A percentile compares a stretch with the other conserved stretches of the same genome.
These are phyloP conservation scores for Pythium myriotylum DNA, from an alignment of 352 stramenopile genomes.

Conservation along the genomic window DNA sequence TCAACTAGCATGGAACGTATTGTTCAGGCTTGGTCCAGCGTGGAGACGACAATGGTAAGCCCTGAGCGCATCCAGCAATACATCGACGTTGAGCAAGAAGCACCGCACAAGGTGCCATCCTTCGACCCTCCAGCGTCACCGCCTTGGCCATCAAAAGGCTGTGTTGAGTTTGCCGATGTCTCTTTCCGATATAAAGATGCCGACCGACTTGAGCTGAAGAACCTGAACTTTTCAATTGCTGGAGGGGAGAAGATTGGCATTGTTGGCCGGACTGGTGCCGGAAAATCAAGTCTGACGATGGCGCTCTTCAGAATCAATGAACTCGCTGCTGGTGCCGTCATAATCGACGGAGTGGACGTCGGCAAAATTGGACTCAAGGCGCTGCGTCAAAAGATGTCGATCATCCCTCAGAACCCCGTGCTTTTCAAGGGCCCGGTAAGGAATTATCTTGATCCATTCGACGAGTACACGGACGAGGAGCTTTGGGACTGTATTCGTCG, in stretches of 20 bases:
- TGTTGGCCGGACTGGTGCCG: slow-evolving; percentile 86
- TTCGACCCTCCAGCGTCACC: slow-evolving; percentile 27
- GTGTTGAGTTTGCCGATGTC: slow-evolving; percentile 84
- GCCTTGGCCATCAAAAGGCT: slow-evolving; percentile 79
- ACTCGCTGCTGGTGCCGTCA: slow-evolving; percentile 82
- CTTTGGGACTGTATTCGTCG: slow-evolving; percentile 56
- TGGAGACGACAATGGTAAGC: slow-evolving; percentile 73
- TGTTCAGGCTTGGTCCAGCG: slow-evolving; percentile 48
- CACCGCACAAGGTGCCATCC: slow-evolving; percentile 6
- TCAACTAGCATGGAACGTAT: slow-evolving; percentile 69
- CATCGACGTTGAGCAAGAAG: slow-evolving; percentile 41
- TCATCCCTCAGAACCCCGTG: slow-evolving; percentile 94
- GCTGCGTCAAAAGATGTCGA: slow-evolving; percentile 80
- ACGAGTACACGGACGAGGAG: slow-evolving; percentile 67
- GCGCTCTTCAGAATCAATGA: slow-evolving; percentile 94
- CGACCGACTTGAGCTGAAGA: slow-evolving; percentile 40
- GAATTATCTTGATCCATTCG: slow-evolving; percentile 91
- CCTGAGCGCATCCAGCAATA: slow-evolving; percentile 85
- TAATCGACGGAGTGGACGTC: slow-evolving; percentile 87
- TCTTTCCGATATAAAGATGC: slow-evolving; percentile 88
- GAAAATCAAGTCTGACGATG: slow-evolving; percentile 86
- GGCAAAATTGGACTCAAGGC: slow-evolving; percentile 72
- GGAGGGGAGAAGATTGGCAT: slow-evolving; percentile 84
- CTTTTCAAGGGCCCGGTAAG: slow-evolving; percentile 90
- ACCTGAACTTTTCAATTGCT: slow-evolving; percentile 50